Evolutionary conservation across 331 rosid genomes (phyloP).

Genomic region (Malus hybrid): DNA sequence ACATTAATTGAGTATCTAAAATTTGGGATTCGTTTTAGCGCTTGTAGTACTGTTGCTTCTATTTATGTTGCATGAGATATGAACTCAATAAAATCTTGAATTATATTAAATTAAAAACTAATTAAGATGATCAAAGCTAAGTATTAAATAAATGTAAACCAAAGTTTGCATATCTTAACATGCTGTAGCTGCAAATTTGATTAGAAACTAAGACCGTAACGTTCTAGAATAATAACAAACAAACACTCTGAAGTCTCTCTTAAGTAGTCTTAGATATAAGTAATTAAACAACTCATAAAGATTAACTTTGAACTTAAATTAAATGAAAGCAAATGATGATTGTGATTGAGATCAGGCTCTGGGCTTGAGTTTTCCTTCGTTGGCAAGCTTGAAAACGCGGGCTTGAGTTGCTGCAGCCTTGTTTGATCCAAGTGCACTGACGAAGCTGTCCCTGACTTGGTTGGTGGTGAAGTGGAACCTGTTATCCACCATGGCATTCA

Average conservation of each 20-base stretch:
- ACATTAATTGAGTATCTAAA: neutral
- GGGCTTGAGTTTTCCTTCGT: conserved; percentile 62
- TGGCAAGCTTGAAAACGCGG: conserved; percentile 68
- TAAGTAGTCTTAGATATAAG: neutral
- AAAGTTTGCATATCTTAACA: conserved; percentile 7
- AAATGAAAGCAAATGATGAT: neutral
- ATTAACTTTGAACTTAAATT: neutral
- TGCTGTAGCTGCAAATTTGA: conserved; percentile 5
- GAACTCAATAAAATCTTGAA: neutral
- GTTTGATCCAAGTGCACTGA: conserved; percentile 52
- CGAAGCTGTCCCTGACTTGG: conserved; percentile 68
- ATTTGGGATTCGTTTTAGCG: neutral
- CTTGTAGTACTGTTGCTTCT: neutral
- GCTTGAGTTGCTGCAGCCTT: conserved; percentile 78
- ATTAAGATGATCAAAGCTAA: too few relatives aligned
- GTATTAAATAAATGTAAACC: too few relatives aligned
- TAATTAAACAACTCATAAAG: neutral
- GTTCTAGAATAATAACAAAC: neutral
- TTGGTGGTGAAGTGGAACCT: conserved; percentile 59
- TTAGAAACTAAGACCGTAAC: neutral
- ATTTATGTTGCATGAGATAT: neutral
- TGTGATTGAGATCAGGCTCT: conserved; percentile 29
- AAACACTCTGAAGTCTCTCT: neutral
- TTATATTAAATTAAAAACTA: neutral
- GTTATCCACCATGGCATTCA: conserved; percentile 73